A percentile compares a stretch with the other conserved stretches of the same genome.
Conservation (phyloP, 305 asterid species). For the Fraxinus floribunda region DNA sequence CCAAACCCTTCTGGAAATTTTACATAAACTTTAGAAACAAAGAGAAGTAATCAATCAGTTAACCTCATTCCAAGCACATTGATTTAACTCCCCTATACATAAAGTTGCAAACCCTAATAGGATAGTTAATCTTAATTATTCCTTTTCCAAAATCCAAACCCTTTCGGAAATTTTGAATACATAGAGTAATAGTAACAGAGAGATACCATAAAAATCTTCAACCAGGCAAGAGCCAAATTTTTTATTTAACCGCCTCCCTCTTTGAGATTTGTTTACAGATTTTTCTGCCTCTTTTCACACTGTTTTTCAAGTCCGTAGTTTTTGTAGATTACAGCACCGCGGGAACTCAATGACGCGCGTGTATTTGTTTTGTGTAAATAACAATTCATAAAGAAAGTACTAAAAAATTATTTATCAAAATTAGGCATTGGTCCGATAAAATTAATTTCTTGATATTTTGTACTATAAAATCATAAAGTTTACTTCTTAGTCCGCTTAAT, state of each 20-base stretch:
- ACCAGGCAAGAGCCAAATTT: neutral
- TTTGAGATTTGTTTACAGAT: neutral
- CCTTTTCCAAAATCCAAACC: constrained; percentile 7
- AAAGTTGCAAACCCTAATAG: neutral
- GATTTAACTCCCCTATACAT: neutral
- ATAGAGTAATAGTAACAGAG: neutral
- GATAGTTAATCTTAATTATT: neutral
- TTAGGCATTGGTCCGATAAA: neutral
- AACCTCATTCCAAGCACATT: neutral
- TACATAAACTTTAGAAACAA: neutral
- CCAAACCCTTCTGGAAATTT: neutral
- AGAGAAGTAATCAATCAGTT: neutral
- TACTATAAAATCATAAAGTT: neutral
- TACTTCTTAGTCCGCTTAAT: neutral
- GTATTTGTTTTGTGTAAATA: neutral
- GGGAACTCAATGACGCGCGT: neutral
- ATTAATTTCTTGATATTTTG: neutral
- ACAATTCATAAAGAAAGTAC: neutral
- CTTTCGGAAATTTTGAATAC: neutral
- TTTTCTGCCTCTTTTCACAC: neutral
- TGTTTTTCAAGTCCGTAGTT: neutral
- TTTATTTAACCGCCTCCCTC: neutral
- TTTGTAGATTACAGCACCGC: neutral
- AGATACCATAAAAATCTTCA: neutral
- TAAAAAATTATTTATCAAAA: neutral